These are phyloP conservation scores for Oryza meridionalis DNA, from an alignment of 176 grass and related monocot species.

Conservation along the genomic window DNA sequence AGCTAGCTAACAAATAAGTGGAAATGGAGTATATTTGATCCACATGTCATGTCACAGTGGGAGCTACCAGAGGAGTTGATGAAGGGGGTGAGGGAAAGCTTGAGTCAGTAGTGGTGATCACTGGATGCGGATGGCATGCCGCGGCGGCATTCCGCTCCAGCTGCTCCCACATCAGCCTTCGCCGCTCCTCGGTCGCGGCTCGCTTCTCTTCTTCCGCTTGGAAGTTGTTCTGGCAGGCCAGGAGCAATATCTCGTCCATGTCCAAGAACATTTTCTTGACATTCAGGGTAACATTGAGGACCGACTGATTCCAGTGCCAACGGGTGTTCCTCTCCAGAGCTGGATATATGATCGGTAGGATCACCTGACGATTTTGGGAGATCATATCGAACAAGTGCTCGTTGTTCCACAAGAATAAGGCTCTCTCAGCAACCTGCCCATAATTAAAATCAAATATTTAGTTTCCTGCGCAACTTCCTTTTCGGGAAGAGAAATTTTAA, in stretches of 20 bases:
- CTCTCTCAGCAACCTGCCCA: conserved; percentile 92
- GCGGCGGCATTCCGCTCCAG: conserved; percentile 55
- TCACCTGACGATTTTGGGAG: conserved; percentile 84
- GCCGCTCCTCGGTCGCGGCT: conserved; percentile 47
- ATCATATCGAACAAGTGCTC: conserved; percentile 89
- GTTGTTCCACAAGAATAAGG: conserved; percentile 96
- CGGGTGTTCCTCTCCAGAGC: conserved; percentile 83
- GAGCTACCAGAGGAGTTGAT: conserved; percentile 50
- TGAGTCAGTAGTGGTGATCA: conserved; percentile 28
- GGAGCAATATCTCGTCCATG: conserved; percentile 86
- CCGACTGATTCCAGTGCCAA: conserved; percentile 90
- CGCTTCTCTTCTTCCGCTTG: conserved; percentile 79
- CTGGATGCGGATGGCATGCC: conserved; percentile 53
- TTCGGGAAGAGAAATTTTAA: neutral
- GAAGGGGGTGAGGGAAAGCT: conserved; percentile 53
- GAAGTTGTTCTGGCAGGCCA: conserved; percentile 79
- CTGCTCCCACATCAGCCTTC: conserved; percentile 86
- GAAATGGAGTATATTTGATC: conserved; percentile 34
- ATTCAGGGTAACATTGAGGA: conserved; percentile 89
- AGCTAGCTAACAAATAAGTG: conserved; percentile 49
- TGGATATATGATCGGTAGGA: conserved; percentile 80
- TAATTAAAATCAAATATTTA: neutral
- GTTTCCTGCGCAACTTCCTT: conserved; percentile 10
- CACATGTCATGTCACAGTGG: conserved; percentile 62
- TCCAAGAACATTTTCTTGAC: conserved; percentile 86